phyloP scores from a whole-genome alignment of 352 stramenopile genomes.

The Globisporangium splendens region DNA sequence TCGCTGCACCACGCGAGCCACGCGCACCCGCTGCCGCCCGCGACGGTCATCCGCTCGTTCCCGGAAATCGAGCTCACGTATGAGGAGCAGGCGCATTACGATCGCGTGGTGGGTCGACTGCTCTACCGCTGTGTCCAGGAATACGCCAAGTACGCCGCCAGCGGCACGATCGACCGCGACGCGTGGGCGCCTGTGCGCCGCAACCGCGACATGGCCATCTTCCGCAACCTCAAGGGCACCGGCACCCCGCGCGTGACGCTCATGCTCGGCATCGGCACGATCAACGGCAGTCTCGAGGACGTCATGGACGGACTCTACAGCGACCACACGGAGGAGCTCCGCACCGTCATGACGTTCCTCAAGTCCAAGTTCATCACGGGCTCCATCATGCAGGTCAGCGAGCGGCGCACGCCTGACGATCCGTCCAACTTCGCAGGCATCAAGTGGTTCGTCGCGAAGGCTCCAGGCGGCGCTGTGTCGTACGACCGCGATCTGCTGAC shows the following conservation, averaged over 20 bases:
- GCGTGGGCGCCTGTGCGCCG: constrained; percentile 6
- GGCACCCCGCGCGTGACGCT: constrained; percentile 20
- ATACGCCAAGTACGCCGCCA: too few relatives aligned
- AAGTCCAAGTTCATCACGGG: constrained; percentile 27
- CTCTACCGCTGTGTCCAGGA: too few relatives aligned
- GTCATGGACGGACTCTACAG: constrained; percentile 92
- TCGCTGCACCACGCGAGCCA: too few relatives aligned
- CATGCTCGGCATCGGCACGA: constrained; percentile 31
- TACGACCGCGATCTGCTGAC: constrained; percentile 43
- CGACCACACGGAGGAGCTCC: constrained; percentile 42
- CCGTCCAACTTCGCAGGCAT: constrained; percentile 43
- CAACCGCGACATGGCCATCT: constrained; percentile 3
- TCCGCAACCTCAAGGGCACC: background rate
- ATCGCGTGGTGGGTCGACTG: background rate
- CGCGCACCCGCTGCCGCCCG: too few relatives aligned
- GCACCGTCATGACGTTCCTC: constrained; percentile 33
- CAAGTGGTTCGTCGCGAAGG: constrained; percentile 37
- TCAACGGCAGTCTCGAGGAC: constrained; percentile 41
- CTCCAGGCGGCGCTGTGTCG: constrained; percentile 19
- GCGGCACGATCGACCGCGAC: background rate
- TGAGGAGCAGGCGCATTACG: background rate
- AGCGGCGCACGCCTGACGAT: constrained; percentile 20
- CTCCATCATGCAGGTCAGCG: constrained; percentile 30
- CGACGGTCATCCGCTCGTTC: too few relatives aligned
- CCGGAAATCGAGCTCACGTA: background rate